A percentile compares a stretch with the other conserved stretches of the same genome.
These are phyloP conservation scores for Neurospora discreta DNA, from an alignment of 495 filamentous ascomycete species.

Conservation along the genomic window DNA sequence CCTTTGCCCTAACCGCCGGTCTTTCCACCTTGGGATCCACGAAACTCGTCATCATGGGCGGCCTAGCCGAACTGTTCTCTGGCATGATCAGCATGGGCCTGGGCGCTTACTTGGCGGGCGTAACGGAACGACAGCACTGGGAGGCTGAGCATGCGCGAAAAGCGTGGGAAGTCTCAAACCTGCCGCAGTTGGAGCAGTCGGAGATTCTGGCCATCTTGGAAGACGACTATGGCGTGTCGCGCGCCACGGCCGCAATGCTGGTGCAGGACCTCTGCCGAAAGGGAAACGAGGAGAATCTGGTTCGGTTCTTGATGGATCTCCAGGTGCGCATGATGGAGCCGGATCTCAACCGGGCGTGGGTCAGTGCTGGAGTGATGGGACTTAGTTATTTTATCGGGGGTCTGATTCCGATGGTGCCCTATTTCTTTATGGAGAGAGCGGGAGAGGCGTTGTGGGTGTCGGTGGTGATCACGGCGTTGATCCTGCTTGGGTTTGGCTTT, in stretches of 20 bases:
- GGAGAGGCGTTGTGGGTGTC: constrained; percentile 36
- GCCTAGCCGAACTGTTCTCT: constrained; percentile 50
- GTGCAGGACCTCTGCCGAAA: constrained; percentile 26
- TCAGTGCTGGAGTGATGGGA: constrained; percentile 41
- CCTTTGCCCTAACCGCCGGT: constrained; percentile 45
- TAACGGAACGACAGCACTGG: constrained; percentile 38
- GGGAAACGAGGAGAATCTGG: constrained; percentile 31
- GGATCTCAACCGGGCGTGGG: constrained; percentile 27
- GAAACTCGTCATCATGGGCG: constrained; percentile 47
- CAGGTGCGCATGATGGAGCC: constrained; percentile 38
- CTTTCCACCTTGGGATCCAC: constrained; percentile 40
- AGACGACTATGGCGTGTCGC: constrained; percentile 26
- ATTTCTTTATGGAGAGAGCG: constrained; percentile 37
- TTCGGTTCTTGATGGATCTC: constrained; percentile 46
- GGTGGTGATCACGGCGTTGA: constrained; percentile 39
- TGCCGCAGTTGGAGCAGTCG: constrained; percentile 30
- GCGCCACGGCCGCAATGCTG: constrained; percentile 20
- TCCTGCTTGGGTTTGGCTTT: constrained; percentile 43
- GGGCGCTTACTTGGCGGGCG: constrained; percentile 44
- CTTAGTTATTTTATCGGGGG: constrained; percentile 45
- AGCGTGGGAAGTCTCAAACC: constrained; percentile 26
- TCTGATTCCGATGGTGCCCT: constrained; percentile 46
- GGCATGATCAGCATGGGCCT: constrained; percentile 54
- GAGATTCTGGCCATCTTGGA: constrained; percentile 34
- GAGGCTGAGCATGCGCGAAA: constrained; percentile 35